Conservation (phyloP, 169 alveolate genomes). For the Eimeria falciformis region DNA sequence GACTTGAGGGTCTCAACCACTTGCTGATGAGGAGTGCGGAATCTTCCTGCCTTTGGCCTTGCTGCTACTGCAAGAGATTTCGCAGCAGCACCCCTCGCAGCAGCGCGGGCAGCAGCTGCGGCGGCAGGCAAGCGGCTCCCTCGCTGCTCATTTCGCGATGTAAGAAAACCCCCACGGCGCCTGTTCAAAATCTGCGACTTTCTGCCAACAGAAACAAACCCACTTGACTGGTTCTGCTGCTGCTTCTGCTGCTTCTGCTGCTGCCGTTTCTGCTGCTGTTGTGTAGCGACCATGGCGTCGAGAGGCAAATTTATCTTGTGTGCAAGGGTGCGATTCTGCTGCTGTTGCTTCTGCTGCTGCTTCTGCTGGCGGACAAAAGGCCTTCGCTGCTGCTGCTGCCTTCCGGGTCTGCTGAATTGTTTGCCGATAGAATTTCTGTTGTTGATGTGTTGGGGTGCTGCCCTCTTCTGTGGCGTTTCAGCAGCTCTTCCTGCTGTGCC, state of each 20-base stretch:
- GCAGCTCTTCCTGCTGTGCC: not conserved
- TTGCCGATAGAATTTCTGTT: not conserved
- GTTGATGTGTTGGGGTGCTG: constrained; percentile 59
- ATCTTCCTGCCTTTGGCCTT: not conserved
- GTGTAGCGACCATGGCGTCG: constrained; percentile 33
- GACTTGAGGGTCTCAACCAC: constrained; percentile 49
- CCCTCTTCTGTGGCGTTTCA: constrained; percentile 27
- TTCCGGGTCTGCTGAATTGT: not conserved
- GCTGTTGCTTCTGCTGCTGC: constrained; percentile 43
- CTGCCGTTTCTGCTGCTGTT: constrained; percentile 20
- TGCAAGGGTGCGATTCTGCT: not conserved
- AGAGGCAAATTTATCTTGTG: constrained; percentile 43
- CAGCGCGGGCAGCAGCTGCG: constrained; percentile 44
- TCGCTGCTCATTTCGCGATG: not conserved
- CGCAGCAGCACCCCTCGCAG: constrained; percentile 46
- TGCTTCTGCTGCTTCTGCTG: constrained; percentile 22
- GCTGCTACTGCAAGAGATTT: constrained; percentile 19
- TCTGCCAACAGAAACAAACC: not conserved
- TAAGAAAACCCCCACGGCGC: constrained; percentile 52
- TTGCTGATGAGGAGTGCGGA: constrained; percentile 60
- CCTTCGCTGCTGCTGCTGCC: constrained; percentile 20
- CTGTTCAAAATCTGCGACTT: not conserved
- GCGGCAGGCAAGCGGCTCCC: constrained; percentile 62
- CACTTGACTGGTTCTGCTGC: not conserved
- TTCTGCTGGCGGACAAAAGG: not conserved